These are phyloP conservation scores for Rhododendron ovatum DNA, from an alignment of 148 eudicot genomes.

Conservation along the genomic window DNA sequence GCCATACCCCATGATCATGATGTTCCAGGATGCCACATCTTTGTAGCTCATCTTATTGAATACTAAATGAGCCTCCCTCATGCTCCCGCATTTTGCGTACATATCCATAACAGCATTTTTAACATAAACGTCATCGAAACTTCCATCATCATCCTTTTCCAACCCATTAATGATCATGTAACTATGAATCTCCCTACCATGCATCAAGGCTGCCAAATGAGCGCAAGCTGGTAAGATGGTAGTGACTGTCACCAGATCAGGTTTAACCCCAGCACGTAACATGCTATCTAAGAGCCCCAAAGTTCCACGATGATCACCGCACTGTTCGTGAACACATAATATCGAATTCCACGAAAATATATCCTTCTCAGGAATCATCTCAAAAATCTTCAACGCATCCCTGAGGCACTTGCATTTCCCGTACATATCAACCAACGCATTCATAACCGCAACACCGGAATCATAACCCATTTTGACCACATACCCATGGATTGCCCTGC, in stretches of 20 bases:
- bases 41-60: conserved; percentile 44
- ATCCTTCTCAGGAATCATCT: conserved; percentile 46
- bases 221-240: conserved; percentile 67
- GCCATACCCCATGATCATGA: conserved; percentile 75
- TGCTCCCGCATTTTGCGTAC: conserved; percentile 64
- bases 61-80: conserved; percentile 49
- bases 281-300: conserved; percentile 39
- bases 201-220: conserved; percentile 48
- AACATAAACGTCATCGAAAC: conserved; percentile 24
- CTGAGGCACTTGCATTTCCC: conserved; percentile 52
- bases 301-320: conserved; percentile 49
- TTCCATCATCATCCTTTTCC: conserved; percentile 15
- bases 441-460: conserved; percentile 35
- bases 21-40: conserved; percentile 84
- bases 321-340: conserved; percentile 49
- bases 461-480: conserved; percentile 48
- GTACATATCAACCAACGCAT: conserved; percentile 71
- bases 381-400: conserved; percentile 37
- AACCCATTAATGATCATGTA: conserved; percentile 49
- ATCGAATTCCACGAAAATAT: conserved; percentile 68
- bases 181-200: conserved; percentile 57
- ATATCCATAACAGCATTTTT: conserved; percentile 60
- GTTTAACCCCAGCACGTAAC: conserved; percentile 36
- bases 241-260: conserved; percentile 68
- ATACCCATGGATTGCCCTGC: conserved; percentile 48